Percentiles rank a stretch among this genome's conserved stretches.
phyloP scores from a whole-genome alignment of 2,329 filamentous ascomycete species.

The Epichloe elymi region DNA sequence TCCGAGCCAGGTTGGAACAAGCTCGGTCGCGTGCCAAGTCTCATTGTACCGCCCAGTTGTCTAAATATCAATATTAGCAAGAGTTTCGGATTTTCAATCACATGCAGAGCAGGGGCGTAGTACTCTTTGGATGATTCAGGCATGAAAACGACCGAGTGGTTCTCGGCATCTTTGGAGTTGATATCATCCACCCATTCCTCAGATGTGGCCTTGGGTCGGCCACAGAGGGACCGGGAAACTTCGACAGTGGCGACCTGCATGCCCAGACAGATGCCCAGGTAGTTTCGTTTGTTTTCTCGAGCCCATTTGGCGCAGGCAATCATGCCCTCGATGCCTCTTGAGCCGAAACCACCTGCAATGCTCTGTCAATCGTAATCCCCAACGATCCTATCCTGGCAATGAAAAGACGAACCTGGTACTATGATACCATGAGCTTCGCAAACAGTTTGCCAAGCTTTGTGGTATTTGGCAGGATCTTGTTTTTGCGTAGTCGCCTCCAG shows the following conservation, averaged over 20 bases:
- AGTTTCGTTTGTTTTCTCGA: slow-evolving; percentile 66
- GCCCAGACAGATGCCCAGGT: slow-evolving; percentile 79
- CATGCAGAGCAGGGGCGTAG: slow-evolving; percentile 5
- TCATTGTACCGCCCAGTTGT: slow-evolving; percentile 73
- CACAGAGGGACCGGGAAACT: slow-evolving; percentile 64
- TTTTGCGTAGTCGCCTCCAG: slow-evolving; percentile 56
- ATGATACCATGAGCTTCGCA: slow-evolving; percentile 53
- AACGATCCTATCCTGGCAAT: not conserved
- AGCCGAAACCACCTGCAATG: slow-evolving; percentile 56
- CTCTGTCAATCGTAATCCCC: slow-evolving; percentile 2
- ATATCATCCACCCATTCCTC: slow-evolving; percentile 34
- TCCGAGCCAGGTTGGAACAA: slow-evolving; percentile 63
- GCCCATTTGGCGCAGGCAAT: slow-evolving; percentile 78
- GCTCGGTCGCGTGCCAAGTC: slow-evolving; percentile 62
- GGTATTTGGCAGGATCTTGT: slow-evolving; percentile 56
- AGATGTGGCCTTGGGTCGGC: slow-evolving; percentile 40
- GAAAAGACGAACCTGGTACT: slow-evolving; percentile 8
- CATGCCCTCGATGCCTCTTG: slow-evolving; percentile 80
- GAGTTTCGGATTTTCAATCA: not conserved
- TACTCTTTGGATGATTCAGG: slow-evolving; percentile 48
- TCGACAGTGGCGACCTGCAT: slow-evolving; percentile 93
- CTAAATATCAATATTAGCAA: not conserved
- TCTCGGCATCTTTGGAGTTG: slow-evolving; percentile 32
- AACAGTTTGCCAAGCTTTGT: slow-evolving; percentile 60
- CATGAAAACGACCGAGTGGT: slow-evolving; percentile 80